A percentile compares a stretch with the other conserved stretches of the same genome.
phyloP scores from a whole-genome alignment of 2,329 filamentous ascomycete species.

The Cryphonectria naterciae region DNA sequence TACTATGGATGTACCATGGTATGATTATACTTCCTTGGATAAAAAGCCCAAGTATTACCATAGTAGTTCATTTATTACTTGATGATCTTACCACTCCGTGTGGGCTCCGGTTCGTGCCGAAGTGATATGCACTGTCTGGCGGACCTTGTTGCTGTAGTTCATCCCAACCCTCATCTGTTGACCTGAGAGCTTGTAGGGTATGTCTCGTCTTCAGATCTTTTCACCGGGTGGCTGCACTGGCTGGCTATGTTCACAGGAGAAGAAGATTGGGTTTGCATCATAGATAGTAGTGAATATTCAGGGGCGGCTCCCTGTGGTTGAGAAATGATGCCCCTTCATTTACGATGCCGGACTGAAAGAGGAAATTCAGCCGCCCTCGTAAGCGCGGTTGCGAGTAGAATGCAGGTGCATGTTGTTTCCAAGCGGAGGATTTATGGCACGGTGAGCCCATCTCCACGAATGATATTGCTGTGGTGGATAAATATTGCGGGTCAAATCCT shows the following conservation, averaged over 20 bases:
- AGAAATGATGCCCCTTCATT: slow-evolving; percentile 11
- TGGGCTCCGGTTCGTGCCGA: background rate
- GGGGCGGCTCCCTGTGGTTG: background rate
- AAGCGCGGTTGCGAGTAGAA: slow-evolving; percentile 23
- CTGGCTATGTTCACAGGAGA: background rate
- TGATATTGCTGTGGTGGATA: slow-evolving; percentile 11
- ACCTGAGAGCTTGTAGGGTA: background rate
- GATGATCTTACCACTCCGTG: background rate
- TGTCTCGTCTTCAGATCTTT: background rate
- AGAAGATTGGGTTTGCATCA: background rate
- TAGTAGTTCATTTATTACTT: background rate
- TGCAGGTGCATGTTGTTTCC: background rate
- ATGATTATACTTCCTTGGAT: background rate
- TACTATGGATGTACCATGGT: background rate
- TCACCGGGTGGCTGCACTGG: background rate
- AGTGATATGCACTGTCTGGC: background rate
- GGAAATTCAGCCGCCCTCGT: slow-evolving; percentile 13
- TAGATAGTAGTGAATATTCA: background rate
- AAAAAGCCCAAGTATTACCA: background rate
- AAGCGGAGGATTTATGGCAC: slow-evolving; percentile 7
- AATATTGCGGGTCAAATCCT: slow-evolving; percentile 15
- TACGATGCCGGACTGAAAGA: slow-evolving; percentile 1
- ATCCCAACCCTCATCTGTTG: background rate
- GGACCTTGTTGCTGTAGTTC: background rate
- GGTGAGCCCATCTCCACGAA: slow-evolving; percentile 12